Percentiles rank a stretch among this genome's conserved stretches.
phyloP scores from a whole-genome alignment of 1,284 basidiomycete genomes.

The Laetiporus sulphureus region DNA sequence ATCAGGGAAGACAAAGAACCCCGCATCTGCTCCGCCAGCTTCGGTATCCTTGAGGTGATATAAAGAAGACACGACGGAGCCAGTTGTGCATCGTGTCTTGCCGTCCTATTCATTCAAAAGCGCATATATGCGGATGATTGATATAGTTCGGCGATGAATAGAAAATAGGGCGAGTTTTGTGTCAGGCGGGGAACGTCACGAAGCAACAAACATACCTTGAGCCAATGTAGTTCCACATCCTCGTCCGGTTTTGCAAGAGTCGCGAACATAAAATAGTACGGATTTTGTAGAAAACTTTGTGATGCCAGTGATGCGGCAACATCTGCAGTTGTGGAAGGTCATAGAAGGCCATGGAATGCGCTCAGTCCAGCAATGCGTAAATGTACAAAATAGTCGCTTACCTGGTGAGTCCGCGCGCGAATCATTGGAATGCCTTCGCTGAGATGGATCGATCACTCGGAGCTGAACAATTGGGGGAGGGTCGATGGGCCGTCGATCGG shows the following conservation, averaged over 20 bases:
- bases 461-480: constrained; percentile 96
- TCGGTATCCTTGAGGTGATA: constrained; percentile 94
- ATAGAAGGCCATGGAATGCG: background rate
- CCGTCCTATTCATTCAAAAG: no score
- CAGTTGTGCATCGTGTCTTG: constrained; percentile 85
- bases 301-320: constrained; percentile 26
- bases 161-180: background rate
- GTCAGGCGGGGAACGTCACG: background rate
- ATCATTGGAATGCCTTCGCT: constrained; percentile 24
- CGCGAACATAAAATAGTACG: constrained; percentile 94
- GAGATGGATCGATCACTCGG: constrained; percentile 72
- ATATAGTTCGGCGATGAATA: no score
- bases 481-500: constrained; percentile 91
- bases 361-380: background rate
- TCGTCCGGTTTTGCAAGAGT: constrained; percentile 82
- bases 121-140: no score
- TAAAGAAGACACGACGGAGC: constrained; percentile 86
- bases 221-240: constrained; percentile 89
- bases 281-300: constrained; percentile 72
- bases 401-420: constrained; percentile 26
- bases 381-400: constrained; percentile 9
- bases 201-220: constrained; percentile 48
- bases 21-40: constrained; percentile 76
- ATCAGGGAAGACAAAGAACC: constrained; percentile 89
- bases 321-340: constrained; percentile 8